A percentile compares a stretch with the other conserved stretches of the same genome.
Conservation (phyloP, 768 basidiomycete species). For the Russula emetica region DNA sequence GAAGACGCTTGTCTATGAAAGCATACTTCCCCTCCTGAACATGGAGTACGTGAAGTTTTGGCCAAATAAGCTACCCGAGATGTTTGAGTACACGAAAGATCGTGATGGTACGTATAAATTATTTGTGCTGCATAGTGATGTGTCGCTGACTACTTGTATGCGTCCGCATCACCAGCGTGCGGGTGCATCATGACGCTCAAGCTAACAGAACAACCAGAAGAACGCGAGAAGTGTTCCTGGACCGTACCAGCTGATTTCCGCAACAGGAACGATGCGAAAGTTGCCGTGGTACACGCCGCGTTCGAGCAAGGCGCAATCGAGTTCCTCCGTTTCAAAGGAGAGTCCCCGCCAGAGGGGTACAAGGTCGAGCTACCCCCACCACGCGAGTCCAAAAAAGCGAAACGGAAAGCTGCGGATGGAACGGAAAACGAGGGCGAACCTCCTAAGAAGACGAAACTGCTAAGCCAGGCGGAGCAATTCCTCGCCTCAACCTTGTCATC, state of each 20-base stretch:
- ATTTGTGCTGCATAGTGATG: neutral
- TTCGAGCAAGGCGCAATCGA: constrained; percentile 55
- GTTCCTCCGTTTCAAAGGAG: constrained; percentile 52
- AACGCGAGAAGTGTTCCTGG: constrained; percentile 43
- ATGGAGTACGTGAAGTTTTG: constrained; percentile 45
- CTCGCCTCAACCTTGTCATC: neutral
- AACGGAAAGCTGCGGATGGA: constrained; percentile 28
- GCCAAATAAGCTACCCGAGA: constrained; percentile 30
- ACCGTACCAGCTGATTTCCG: constrained; percentile 48
- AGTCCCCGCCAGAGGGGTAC: constrained; percentile 42
- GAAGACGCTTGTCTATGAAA: constrained; percentile 38
- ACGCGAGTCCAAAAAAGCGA: constrained; percentile 23
- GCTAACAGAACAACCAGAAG: constrained; percentile 34
- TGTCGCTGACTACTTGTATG: constrained; percentile 5
- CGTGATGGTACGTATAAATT: constrained; percentile 10
- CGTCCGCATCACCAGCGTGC: constrained; percentile 40
- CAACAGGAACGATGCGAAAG: constrained; percentile 57
- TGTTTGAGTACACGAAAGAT: too few relatives aligned
- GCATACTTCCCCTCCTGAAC: constrained; percentile 44
- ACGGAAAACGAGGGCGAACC: neutral
- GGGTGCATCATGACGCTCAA: constrained; percentile 49
- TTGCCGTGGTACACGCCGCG: constrained; percentile 50
- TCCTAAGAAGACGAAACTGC: constrained; percentile 10
- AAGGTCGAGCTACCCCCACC: constrained; percentile 33
- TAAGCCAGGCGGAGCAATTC: constrained; percentile 15